Conservation (phyloP, 2,329 filamentous ascomycete genomes). For the Magnaporthales sp. region DNA sequence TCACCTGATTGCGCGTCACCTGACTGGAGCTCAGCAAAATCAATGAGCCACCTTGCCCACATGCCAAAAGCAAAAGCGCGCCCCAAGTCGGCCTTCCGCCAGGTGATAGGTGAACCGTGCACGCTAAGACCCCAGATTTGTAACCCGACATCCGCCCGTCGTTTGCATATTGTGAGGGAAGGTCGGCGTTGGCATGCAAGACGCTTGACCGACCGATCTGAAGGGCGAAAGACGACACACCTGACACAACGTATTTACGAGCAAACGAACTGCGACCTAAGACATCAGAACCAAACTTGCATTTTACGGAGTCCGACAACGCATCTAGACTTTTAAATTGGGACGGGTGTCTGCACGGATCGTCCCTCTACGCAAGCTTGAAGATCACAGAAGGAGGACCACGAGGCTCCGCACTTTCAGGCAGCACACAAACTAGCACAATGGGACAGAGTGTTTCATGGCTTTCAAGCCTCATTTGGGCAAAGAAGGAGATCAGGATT, state of each 20-base stretch:
- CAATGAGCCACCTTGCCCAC: not conserved
- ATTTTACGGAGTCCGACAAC: not conserved
- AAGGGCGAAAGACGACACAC: not conserved
- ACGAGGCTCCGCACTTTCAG: not conserved
- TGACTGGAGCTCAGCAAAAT: not conserved
- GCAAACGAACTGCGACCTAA: not conserved
- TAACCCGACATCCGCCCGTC: not conserved
- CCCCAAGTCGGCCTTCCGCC: not conserved
- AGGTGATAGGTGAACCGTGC: not conserved
- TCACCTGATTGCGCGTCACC: not conserved
- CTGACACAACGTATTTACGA: not conserved
- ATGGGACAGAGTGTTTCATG: constrained; percentile 61
- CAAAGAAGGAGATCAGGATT: constrained; percentile 97
- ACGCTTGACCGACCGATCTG: not conserved
- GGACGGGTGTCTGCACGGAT: not conserved
- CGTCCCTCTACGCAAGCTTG: not conserved
- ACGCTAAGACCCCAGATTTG: not conserved
- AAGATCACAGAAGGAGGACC: not conserved
- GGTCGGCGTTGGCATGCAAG: not conserved
- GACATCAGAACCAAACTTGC: not conserved
- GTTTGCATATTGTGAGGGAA: not conserved
- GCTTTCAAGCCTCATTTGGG: constrained; percentile 68
- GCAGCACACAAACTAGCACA: constrained; percentile 20
- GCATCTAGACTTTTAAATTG: not conserved
- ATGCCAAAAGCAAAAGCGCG: not conserved